Evolutionary conservation across 1,284 basidiomycete species (phyloP), one percentile per base, ranked within the genome.

Genomic region (Fomitopsis pinicola): DNA sequence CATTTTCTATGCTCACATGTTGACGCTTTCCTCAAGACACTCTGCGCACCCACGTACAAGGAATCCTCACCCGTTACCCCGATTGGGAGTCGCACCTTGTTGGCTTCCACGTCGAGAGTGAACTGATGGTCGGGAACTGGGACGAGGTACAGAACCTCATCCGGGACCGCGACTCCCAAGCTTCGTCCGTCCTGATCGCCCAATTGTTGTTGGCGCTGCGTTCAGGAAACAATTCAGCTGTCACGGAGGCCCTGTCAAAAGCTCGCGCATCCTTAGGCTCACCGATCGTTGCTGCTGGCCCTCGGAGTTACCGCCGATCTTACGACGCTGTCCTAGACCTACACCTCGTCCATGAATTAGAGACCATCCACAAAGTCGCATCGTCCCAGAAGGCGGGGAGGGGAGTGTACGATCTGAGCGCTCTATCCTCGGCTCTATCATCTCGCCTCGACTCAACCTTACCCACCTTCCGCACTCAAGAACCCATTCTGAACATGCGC

Each of bases 81-180:
- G 84, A 89, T 55, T 99, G 97, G 97, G 84, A 91, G 60, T 71
- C 81, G 1, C 80, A 85, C 4, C 79, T 99, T 1, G 86, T 90
- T 8, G 88, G 90, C 0, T 98, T 94, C 73, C 90, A 94, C 66
- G 88, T 94, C 14, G 97, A 99, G 76, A 94, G 95, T 60, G 93
- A 94, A 1, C 97, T 95, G 87, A 97, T 97, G 80, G 89, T 95
- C 22, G 92, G 95, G 8, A 94, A 97, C 66, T 98, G 97, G 96
- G 81, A 86, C 9, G 90, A 91, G 55, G 89, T 98, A 26, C 78
- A 86, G 61, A 73, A 75, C 5, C 78, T 91, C 40, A 82, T 89
- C 40, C 75, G 81, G n/a, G 75, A 77, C 33, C 76, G 80, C 28
- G 76, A 81, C 56, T 71, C 75, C 40, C 79, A 82, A 42, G 80